Evolutionary conservation across 805 yeast genomes (phyloP), one percentile per base, ranked within the genome.

Genomic region (Saturnispora quitensis): DNA sequence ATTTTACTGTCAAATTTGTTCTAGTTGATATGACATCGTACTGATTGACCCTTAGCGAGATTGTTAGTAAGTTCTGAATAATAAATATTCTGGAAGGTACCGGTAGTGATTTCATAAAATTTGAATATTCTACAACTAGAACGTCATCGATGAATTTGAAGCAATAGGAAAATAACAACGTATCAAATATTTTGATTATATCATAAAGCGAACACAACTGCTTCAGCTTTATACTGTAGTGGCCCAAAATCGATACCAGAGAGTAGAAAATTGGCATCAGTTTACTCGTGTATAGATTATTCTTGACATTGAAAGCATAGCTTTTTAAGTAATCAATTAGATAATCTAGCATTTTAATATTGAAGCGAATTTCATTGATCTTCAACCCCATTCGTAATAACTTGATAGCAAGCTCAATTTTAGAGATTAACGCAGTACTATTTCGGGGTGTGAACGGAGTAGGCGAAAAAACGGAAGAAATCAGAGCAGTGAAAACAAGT

Each of bases 21-120:
- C 51, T 48, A 10, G 51, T 36, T 24, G 43, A 17, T 8, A 48
- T 33, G 9, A 24, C 25, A 36, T 48, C 40, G n/a, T 33, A 10
- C n/a, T 28, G 27, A 15, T 15, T n/a, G 5, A 42, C 12, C 6
- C 18, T 9, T 7, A 48, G 25, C 5, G 47, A 38, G 18, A 25
- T 24, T 7, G 31, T 28, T 17, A 48, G 18, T 36, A 24, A 35
- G 42, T 42, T 48, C 13, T 35, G 20, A 42, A 48, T 27, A 33
- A n/a, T 17, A n/a, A 6, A n/a, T 4, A 38, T 38, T n/a, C 42
- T 38, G 13, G 42, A 38, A 10, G 42, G 15, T 18, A 38, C 24
- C 13, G 42, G 42, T 38, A 38, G 13, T 17, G 12, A 18, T 38
- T 38, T 38, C 9, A 38, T 18, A 5, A 38, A 38, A 38, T 38